Base-by-base conservation (phyloP, 192 early-diverging fungal species). In the Funneliformis geosporum region DNA sequence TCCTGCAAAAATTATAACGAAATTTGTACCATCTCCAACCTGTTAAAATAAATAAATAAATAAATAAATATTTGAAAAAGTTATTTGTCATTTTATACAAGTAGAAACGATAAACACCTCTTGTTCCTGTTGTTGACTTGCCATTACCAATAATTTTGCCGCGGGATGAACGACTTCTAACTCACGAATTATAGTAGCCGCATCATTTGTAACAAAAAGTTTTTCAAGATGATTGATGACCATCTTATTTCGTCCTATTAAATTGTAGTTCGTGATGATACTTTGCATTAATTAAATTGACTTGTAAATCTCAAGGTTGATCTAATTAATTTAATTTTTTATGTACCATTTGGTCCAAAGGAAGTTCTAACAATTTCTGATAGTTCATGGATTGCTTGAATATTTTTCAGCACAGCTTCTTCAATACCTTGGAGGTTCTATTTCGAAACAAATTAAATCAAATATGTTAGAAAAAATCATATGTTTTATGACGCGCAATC, bases 201-300 rank as follows among this genome's bases (percentile, higher is more conserved):
- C 97, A 85, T 99, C 97, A 88, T 92, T 96, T 60, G 97, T 99
- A 39, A 99, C 96, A 86, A 99, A 96, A 50, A 99, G 90, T 89
- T 98, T 98, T 80, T 97, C 96, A 78, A 97, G 87, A 84, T 99
- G 97, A 85, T 99, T 99, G 85, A 99, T 96, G 47, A 99, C 95
- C 93, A 99, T 98, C 86, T 99, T 99, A 88, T 99, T 99, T 80
- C 96, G 94, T 44, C 94, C 94, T 95, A 73, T 70, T 28, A 40
- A 43, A 43, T 61, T 43, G 25, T 28, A 40, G 33, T 16, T 80
- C 9, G 23, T 43, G 60, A 55, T 28, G 33, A 80, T 7, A 43
- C 46, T 27, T 33, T 33, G 33, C 2, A 60, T 10, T 28, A 64
- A 76, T 39, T 28, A 27, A 80, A 18, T 11, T 12, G 12, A 46